phyloP scores from a whole-genome alignment of 306 rosid genomes.

The Canavalia ensiformis region DNA sequence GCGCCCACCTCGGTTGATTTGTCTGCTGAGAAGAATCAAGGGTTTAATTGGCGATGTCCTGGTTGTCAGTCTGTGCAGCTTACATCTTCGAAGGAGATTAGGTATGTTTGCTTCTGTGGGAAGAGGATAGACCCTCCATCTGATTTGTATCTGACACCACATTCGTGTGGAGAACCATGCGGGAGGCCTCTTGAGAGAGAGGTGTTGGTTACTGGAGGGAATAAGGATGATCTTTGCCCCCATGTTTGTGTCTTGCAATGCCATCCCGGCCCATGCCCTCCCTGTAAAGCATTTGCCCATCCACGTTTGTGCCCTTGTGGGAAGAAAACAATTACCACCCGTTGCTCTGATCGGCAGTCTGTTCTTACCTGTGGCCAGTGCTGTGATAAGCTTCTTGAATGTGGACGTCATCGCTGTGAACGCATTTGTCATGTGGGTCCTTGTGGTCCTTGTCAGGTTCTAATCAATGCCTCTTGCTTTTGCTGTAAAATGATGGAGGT shows the following conservation, averaged over 20 bases:
- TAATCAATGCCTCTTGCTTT: conserved; percentile 76
- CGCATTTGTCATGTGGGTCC: conserved; percentile 78
- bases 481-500: conserved; percentile 69
- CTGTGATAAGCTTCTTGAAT: conserved; percentile 82
- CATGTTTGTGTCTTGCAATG: conserved; percentile 96
- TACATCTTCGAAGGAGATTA: conserved; percentile 76
- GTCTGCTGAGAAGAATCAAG: conserved; percentile 78
- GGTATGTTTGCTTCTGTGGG: conserved; percentile 86
- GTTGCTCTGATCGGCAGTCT: conserved; percentile 85
- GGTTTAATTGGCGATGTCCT: conserved; percentile 96
- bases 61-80: conserved; percentile 95
- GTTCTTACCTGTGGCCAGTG: conserved; percentile 83
- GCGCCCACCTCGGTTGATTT: conserved; percentile 86
- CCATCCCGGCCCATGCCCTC: conserved; percentile 99
- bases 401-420: conserved; percentile 81
- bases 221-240: conserved; percentile 81
- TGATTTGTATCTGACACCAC: conserved; percentile 90
- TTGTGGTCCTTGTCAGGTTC: conserved; percentile 83
- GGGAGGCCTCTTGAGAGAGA: conserved; percentile 87
- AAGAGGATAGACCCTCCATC: conserved; percentile 92
- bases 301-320: conserved; percentile 89
- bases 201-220: conserved; percentile 55
- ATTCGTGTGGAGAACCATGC: conserved; percentile 94
- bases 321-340: conserved; percentile 80
- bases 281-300: conserved; percentile 90